Percentiles rank a stretch among this genome's conserved stretches.
Evolutionary conservation across 2,329 filamentous ascomycete species (phyloP).

Genomic region (Aureobasidium sp.): DNA sequence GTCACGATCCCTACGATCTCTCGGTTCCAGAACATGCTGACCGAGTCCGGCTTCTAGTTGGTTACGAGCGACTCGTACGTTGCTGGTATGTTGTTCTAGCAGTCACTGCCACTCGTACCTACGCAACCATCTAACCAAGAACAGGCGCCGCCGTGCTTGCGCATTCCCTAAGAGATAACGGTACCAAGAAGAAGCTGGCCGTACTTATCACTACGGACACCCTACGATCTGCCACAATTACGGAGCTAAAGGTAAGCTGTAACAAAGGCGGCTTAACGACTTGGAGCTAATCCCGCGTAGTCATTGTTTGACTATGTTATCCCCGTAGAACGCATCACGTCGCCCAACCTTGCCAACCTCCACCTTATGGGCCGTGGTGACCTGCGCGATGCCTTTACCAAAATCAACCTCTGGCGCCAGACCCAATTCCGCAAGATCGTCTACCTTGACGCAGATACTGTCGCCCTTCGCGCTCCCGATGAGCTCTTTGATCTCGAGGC

Average conservation of each 20-base stretch:
- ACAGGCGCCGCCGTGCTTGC: slow-evolving; percentile 85
- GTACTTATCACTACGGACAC: slow-evolving; percentile 74
- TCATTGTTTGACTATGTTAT: slow-evolving; percentile 82
- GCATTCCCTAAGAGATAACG: slow-evolving; percentile 86
- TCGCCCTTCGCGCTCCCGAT: slow-evolving; percentile 83
- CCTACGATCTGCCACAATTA: slow-evolving; percentile 64
- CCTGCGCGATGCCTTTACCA: slow-evolving; percentile 87
- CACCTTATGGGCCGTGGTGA: slow-evolving; percentile 87
- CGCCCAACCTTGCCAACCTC: slow-evolving; percentile 69
- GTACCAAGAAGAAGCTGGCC: slow-evolving; percentile 75
- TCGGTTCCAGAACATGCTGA: neutral
- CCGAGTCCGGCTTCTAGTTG: slow-evolving; percentile 49
- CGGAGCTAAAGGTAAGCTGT: slow-evolving; percentile 59
- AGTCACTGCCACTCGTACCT: neutral
- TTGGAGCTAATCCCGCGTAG: slow-evolving; percentile 36
- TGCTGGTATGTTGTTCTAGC: slow-evolving; percentile 54
- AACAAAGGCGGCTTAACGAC: neutral
- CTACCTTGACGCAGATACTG: slow-evolving; percentile 88
- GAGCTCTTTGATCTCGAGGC: slow-evolving; percentile 69
- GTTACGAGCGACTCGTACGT: slow-evolving; percentile 87
- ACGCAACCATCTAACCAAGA: slow-evolving; percentile 15
- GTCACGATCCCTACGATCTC: neutral
- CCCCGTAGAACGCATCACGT: slow-evolving; percentile 70
- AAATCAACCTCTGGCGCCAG: slow-evolving; percentile 89
- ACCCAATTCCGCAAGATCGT: slow-evolving; percentile 85